phyloP scores from a whole-genome alignment of 345 rosid genomes.

The Boechera stricta region DNA sequence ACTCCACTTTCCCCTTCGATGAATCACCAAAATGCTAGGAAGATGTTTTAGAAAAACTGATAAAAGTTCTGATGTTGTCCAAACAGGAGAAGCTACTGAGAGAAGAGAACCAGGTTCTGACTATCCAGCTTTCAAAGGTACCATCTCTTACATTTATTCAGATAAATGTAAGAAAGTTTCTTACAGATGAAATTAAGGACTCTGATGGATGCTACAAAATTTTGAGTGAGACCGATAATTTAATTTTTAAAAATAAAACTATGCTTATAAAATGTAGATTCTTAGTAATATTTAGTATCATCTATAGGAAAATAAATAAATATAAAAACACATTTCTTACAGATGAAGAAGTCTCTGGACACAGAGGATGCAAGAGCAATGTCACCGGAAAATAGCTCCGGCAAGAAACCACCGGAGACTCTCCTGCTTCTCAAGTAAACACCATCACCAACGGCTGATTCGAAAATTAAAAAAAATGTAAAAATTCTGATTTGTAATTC shows the following conservation, averaged over 20 bases:
- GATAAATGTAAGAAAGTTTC: no score
- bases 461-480: not conserved
- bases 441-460: not conserved
- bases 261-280: not conserved
- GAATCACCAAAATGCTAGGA: not conserved
- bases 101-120: slow-evolving; percentile 23
- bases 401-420: slow-evolving; percentile 11
- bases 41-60: not conserved
- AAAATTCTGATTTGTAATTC: not conserved
- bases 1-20: not conserved
- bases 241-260: not conserved
- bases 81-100: slow-evolving; percentile 35
- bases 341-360: slow-evolving; percentile 2
- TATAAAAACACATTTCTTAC: slow-evolving; percentile 27
- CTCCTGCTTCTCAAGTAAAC: slow-evolving; percentile 19
- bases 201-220: not conserved
- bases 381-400: not conserved
- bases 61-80: slow-evolving; percentile 10
- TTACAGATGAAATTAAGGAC: not conserved
- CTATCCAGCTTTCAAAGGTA: slow-evolving; percentile 29
- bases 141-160: not conserved
- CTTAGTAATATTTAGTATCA: not conserved
- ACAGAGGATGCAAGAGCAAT: not conserved
- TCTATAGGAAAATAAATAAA: not conserved
- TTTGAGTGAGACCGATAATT: not conserved